phyloP scores from a whole-genome alignment of 2,329 filamentous ascomycete genomes.

The Hymenoscyphus linearis region DNA sequence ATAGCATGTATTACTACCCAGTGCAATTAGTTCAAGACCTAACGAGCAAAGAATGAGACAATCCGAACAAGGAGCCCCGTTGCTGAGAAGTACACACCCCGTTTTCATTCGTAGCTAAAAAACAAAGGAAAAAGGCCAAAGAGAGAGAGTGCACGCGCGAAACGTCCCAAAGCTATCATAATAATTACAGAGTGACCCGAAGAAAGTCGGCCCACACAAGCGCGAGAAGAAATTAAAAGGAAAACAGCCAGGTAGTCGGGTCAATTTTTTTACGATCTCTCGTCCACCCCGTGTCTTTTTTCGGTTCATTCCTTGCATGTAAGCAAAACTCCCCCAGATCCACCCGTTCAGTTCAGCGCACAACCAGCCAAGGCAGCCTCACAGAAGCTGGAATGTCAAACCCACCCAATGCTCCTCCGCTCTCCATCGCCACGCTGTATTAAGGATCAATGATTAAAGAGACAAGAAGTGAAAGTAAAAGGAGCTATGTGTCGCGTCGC shows the following conservation, averaged over 20 bases:
- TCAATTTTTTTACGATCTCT: conserved; percentile 24
- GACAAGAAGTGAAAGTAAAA: conserved; percentile 32
- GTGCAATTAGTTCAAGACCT: conserved; percentile 1
- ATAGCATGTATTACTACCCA: background rate
- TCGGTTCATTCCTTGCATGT: conserved; percentile 12
- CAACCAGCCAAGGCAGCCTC: conserved; percentile 23
- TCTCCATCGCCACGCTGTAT: conserved; percentile 25
- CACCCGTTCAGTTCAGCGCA: conserved; percentile 18
- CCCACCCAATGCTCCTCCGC: conserved; percentile 22
- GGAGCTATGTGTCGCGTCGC: conserved; percentile 25
- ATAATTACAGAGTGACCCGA: conserved; percentile 30
- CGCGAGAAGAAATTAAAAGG: conserved; percentile 12
- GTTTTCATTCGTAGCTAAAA: conserved; percentile 27
- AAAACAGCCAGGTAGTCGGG: conserved; percentile 11
- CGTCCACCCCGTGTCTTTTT: conserved; percentile 18
- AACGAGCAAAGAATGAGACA: background rate
- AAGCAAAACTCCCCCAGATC: conserved; percentile 26
- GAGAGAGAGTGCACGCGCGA: conserved; percentile 23
- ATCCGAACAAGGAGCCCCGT: background rate
- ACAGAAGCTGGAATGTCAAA: conserved; percentile 29
- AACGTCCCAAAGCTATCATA: conserved; percentile 29
- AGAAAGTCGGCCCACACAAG: conserved; percentile 17
- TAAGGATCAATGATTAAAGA: conserved; percentile 33
- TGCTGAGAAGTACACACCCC: conserved; percentile 14
- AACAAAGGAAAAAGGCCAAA: conserved; percentile 24